phyloP scores from a whole-genome alignment of 1,284 basidiomycete genomes.

The Heterobasidion irregulare region DNA sequence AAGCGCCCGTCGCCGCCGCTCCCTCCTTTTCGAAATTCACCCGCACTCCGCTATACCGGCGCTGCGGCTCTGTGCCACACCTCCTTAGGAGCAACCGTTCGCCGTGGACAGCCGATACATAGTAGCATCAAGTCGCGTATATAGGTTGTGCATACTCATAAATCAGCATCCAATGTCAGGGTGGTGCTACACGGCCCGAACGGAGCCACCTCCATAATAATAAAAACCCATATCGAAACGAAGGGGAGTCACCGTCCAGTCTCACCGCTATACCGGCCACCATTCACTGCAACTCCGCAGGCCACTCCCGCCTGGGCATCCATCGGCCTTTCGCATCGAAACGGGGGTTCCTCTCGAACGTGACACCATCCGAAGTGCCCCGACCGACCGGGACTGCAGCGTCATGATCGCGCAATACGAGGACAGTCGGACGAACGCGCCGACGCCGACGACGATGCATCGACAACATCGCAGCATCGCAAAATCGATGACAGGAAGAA shows the following conservation, averaged over 20 bases:
- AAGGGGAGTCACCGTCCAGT: neutral
- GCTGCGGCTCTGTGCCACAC: too few relatives aligned
- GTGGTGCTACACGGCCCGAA: too few relatives aligned
- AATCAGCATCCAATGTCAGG: too few relatives aligned
- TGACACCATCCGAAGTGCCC: conserved; percentile 49
- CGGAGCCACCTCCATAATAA: too few relatives aligned
- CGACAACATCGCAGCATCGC: neutral
- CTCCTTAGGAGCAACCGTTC: too few relatives aligned
- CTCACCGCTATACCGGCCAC: neutral
- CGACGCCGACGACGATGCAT: neutral
- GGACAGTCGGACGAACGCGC: neutral
- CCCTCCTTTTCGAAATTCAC: too few relatives aligned
- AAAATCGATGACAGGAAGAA: neutral
- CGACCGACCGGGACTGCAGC: conserved; percentile 62
- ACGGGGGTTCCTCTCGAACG: conserved; percentile 63
- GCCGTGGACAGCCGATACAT: too few relatives aligned
- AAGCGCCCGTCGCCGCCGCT: neutral
- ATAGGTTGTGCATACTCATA: too few relatives aligned
- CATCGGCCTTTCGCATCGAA: conserved; percentile 65
- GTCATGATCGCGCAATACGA: neutral
- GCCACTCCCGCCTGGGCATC: conserved; percentile 65
- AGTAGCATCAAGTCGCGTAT: too few relatives aligned
- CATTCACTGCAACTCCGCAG: conserved; percentile 38
- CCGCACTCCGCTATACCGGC: too few relatives aligned
- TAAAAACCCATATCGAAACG: neutral